These are phyloP conservation scores for Plicaturopsis crispa DNA, from an alignment of 768 basidiomycete genomes.

Conservation along the genomic window DNA sequence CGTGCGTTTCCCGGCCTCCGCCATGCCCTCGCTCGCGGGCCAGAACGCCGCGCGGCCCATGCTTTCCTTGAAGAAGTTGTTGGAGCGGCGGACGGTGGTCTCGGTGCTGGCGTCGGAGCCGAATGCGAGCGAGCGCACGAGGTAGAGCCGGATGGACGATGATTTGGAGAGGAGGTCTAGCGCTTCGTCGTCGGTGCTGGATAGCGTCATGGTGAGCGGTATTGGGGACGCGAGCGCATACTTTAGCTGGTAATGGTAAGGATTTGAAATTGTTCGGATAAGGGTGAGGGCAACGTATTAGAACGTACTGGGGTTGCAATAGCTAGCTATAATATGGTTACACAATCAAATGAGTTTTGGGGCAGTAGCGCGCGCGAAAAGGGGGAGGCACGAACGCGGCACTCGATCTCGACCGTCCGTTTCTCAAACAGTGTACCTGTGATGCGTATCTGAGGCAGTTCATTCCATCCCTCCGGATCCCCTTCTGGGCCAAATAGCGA, in stretches of 20 bases:
- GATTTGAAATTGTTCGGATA: neutral
- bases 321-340: constrained; percentile 29
- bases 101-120: constrained; percentile 40
- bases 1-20: constrained; percentile 22
- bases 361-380: too few relatives aligned
- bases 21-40: constrained; percentile 27
- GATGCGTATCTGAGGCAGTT: too few relatives aligned
- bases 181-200: constrained; percentile 34
- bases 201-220: constrained; percentile 41
- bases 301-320: constrained; percentile 38
- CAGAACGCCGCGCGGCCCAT: constrained; percentile 44
- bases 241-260: constrained; percentile 31
- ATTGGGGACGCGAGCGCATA: constrained; percentile 46
- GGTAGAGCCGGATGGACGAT: constrained; percentile 29
- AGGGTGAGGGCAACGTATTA: neutral
- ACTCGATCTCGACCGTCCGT: too few relatives aligned
- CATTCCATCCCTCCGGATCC: too few relatives aligned
- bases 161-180: constrained; percentile 41
- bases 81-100: constrained; percentile 27
- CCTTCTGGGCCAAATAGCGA: too few relatives aligned
- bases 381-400: too few relatives aligned
- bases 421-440: too few relatives aligned
- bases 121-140: constrained; percentile 39
- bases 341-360: constrained; percentile 21
- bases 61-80: constrained; percentile 36